Base-by-base conservation (phyloP, 2,329 filamentous ascomycete genomes). In the Apiospora pterosperma region DNA sequence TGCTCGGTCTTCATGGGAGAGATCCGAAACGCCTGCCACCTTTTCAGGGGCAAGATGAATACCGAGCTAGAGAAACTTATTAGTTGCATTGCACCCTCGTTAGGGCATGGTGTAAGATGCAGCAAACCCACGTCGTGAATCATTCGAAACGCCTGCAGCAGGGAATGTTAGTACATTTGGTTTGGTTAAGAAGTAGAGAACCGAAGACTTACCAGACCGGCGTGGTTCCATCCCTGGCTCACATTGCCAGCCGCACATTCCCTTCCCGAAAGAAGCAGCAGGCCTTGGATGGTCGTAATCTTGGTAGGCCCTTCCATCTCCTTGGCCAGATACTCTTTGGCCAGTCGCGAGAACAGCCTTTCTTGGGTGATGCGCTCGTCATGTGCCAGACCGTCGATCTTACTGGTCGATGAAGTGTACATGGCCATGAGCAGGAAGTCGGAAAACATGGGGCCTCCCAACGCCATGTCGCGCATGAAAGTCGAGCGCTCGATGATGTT, bases 401-500 rank as follows among this genome's bases (percentile, higher is more conserved):
- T 59, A n/a, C 58, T 36, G 12, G 58, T 38, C 11, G 58, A 34
- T 11, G 58, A 59, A 25, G 58, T 39, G 58, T 59, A 59, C 58
- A 59, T 59, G 58, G 58, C 34, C 58, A 59, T 38, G 58, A 59
- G 58, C 34, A 59, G 36, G 11, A 59, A 59, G 8, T 59, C 58
- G 58, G 58, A 59, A 11, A 59, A 59, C 58, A 59, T 59, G n/a
- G 58, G 58, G 36, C 58, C 58, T 23, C 58, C 58, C 19, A 59
- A 11, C 4, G 58, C 58, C 58, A 59, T 59, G 58, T 59, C 58
- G 11, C 58, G 58, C 58, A 59, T 38, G 16, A 59, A 59, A n/a
- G 19, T 28, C 21, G 34, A 59, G n/a, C 58, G 58, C n/a, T 59
- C 34, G n/a, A 59, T 59, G 36, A 59, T 59, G 34, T 59, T 59